Conservation (phyloP, 1,139 yeast species). For the Tardiomyces blankii region DNA sequence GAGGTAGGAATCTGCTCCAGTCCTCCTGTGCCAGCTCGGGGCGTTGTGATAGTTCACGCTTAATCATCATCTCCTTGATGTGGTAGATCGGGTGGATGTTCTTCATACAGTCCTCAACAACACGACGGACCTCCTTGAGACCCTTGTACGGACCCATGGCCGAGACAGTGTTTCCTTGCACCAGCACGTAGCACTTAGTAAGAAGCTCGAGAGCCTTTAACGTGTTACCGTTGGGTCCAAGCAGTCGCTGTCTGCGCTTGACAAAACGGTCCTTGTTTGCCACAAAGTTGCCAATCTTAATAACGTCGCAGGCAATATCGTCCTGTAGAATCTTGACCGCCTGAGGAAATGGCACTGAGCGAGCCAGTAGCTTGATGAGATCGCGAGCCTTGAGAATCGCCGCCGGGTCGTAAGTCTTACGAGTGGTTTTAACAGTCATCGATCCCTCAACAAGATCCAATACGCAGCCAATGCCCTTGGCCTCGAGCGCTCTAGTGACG, state of each 20-base stretch:
- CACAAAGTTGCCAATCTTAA: slow-evolving; percentile 85
- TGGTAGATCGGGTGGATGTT: slow-evolving; percentile 95
- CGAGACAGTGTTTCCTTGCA: slow-evolving; percentile 95
- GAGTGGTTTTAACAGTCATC: slow-evolving; percentile 92
- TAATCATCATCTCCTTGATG: slow-evolving; percentile 94
- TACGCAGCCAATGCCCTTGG: slow-evolving; percentile 66
- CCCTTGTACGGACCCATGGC: slow-evolving; percentile 97
- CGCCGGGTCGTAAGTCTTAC: slow-evolving; percentile 94
- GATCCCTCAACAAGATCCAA: slow-evolving; percentile 92
- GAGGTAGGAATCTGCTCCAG: slow-evolving; percentile 95
- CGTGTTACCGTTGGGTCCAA: slow-evolving; percentile 96
- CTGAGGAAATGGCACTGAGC: slow-evolving; percentile 96
- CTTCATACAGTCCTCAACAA: slow-evolving; percentile 95
- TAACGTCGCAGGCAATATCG: slow-evolving; percentile 91
- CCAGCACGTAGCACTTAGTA: slow-evolving; percentile 87
- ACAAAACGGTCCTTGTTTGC: slow-evolving; percentile 87
- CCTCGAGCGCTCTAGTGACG: slow-evolving; percentile 68
- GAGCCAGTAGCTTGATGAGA: slow-evolving; percentile 79
- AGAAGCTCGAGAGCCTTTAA: slow-evolving; percentile 87
- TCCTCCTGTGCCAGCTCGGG: slow-evolving; percentile 94
- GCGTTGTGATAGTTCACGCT: slow-evolving; percentile 85
- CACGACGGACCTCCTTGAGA: slow-evolving; percentile 80
- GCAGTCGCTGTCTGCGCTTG: slow-evolving; percentile 90
- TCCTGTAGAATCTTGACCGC: slow-evolving; percentile 87
- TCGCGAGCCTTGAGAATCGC: slow-evolving; percentile 91